Base-by-base conservation (phyloP, 306 rosid genomes). In the Dicorynia guianensis region DNA sequence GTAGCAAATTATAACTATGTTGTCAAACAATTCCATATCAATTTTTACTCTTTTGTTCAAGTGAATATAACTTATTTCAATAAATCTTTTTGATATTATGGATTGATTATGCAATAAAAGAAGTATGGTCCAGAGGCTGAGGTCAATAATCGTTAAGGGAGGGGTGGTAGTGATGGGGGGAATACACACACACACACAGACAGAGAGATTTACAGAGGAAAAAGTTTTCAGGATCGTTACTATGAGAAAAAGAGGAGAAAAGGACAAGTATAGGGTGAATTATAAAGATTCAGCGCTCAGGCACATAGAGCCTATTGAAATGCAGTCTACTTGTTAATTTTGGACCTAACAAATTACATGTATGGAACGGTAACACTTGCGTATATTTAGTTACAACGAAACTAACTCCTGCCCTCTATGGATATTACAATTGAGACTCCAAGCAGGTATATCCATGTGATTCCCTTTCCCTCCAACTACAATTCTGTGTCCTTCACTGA, bases 1-100 rank as follows among this genome's bases (percentile, higher is more conserved):
- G 8, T 46, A 53, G 44, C 30, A 19, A 55, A 65, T 54, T 54
- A 62, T 58, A 67, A n/a, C 35, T 44, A 30, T 40, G 36, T 54
- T 17, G 4, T 30, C 59, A 39, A 30, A 13, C 19, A 18, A 38
- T 57, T 58, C 35, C 11, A 72, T 42, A 55, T 19, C 9, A 14
- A 5, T 18, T 49, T 49, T 49, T 49, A 6, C 44, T 9, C 7
- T 40, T 40, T 40, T 48, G 48, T 17, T 35, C 62, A 15, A 15
- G 49, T 15, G 44, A 15, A 52, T 69, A 10, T 52, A 35, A 36
- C 11, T 69, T 52, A 10, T 69, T 52, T 49, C 33, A 35, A 49
- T 35, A 35, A 67, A 5, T 14, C 50, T 69, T 11, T 69, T 49
- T 0, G 18, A 11, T 3, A 44, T 44, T 44, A 44, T 44, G 46